Evolutionary conservation across 148 eudicot species (phyloP), one percentile per base, ranked within the genome.

Genomic region (Rheum nobile): DNA sequence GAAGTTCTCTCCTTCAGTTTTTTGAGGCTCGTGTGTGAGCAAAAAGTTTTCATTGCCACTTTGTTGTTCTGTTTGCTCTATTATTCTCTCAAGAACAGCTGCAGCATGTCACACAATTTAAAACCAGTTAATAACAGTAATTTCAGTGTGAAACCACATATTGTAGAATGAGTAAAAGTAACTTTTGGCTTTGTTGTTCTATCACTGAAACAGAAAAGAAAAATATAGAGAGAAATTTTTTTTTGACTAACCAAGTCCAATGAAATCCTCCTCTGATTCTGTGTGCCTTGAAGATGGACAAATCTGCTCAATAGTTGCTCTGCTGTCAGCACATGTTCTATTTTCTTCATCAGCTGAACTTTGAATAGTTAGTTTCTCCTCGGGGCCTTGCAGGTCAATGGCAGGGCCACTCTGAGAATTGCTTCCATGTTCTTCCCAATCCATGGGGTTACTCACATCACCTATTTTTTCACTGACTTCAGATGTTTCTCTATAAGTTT

Each of bases 171-270:
- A n/a, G n/a, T n/a, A n/a, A n/a, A n/a, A n/a, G n/a, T n/a, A n/a
- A n/a, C n/a, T n/a, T n/a, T n/a, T n/a, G n/a, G n/a, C n/a, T n/a
- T n/a, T n/a, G n/a, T n/a, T n/a, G n/a, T n/a, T n/a, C n/a, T n/a
- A n/a, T n/a, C n/a, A n/a, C n/a, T n/a, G n/a, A n/a, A 17, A 46
- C 14, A 13, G 19, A 4, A 29, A 54, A 22, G 24, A 3, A 22
- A 61, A 29, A 61, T 13, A 28, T 4, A 12, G 65, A 61, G 37
- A n/a, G 3, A 61, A 28, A 61, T 8, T 3, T 14, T 8, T 4
- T 24, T 55, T n/a, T n/a, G n/a, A 55, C 65, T 55, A 55, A 55
- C 65, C 65, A 22, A 55, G 65, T 12, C 67, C 67, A 61, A 31
- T 28, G 35, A 12, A 61, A 29, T 31, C 37, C 17, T 61, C 37